Evolutionary conservation across 345 rosid genomes (phyloP).

Genomic region (Combretum micranthum): DNA sequence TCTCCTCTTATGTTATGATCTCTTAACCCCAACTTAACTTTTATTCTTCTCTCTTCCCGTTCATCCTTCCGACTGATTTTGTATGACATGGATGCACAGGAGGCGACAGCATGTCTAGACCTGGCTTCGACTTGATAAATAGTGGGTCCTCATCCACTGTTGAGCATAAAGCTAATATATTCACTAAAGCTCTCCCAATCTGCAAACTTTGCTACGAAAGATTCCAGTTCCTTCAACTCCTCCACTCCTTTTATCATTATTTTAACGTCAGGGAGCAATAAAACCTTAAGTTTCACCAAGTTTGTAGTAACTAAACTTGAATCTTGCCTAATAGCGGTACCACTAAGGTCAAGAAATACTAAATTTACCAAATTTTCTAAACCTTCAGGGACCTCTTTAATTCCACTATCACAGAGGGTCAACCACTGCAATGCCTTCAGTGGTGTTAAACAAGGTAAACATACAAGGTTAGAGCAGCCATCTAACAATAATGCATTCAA

Average conservation of each 20-base stretch:
- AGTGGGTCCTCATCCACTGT: too few species aligned
- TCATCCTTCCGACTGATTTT: too few species aligned
- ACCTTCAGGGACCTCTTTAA: slow-evolving; percentile 15
- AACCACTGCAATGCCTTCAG: slow-evolving; percentile 9
- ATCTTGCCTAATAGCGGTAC: background rate
- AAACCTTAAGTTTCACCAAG: background rate
- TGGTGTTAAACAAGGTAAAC: slow-evolving; percentile 7
- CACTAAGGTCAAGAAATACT: slow-evolving; percentile 7
- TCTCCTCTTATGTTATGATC: too few species aligned
- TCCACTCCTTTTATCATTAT: background rate
- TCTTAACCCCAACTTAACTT: too few species aligned
- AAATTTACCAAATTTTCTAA: slow-evolving; percentile 7
- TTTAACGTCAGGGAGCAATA: background rate
- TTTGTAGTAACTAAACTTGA: background rate
- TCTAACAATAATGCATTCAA: slow-evolving; percentile 6
- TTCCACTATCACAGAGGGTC: background rate
- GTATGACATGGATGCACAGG: too few species aligned
- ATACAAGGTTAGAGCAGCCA: background rate
- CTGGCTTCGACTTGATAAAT: too few species aligned
- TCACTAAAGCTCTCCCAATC: background rate
- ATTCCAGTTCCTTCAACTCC: slow-evolving; percentile 6
- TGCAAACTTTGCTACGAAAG: background rate
- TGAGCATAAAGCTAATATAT: background rate
- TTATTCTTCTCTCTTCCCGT: too few species aligned
- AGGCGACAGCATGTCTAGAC: too few species aligned